These are phyloP conservation scores for Emydomyces testavorans DNA, from an alignment of 2,329 filamentous ascomycete genomes.

Conservation along the genomic window DNA sequence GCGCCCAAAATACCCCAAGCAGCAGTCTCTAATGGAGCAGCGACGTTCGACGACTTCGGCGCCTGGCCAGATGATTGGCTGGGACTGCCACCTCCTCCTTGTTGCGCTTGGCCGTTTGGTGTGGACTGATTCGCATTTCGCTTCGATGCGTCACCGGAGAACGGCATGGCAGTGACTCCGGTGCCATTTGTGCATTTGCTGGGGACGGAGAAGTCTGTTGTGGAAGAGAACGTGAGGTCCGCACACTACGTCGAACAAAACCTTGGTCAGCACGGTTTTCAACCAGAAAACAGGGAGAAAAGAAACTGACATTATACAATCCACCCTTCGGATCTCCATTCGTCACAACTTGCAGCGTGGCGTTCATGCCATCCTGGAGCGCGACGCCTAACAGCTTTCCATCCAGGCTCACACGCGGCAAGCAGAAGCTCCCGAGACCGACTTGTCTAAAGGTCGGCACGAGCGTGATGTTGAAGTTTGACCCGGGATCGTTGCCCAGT, in stretches of 20 bases:
- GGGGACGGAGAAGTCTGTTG: slow-evolving; percentile 36
- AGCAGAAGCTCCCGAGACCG: slow-evolving; percentile 54
- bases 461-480: slow-evolving; percentile 59
- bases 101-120: slow-evolving; percentile 25
- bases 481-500: slow-evolving; percentile 41
- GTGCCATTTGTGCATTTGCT: slow-evolving; percentile 49
- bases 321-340: slow-evolving; percentile 47
- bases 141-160: slow-evolving; percentile 28
- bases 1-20: slow-evolving; percentile 30
- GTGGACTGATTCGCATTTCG: slow-evolving; percentile 38
- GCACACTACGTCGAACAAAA: slow-evolving; percentile 45
- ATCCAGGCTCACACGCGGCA: slow-evolving; percentile 43
- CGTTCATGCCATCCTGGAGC: slow-evolving; percentile 50
- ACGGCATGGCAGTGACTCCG: slow-evolving; percentile 40
- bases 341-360: slow-evolving; percentile 58
- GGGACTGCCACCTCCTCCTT: neutral
- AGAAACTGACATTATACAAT: slow-evolving; percentile 53
- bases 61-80: neutral
- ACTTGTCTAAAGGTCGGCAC: slow-evolving; percentile 49
- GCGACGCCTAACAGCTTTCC: slow-evolving; percentile 30
- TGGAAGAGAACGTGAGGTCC: slow-evolving; percentile 55
- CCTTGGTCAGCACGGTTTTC: neutral
- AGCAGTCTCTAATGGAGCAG: slow-evolving; percentile 26
- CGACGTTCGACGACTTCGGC: slow-evolving; percentile 23
- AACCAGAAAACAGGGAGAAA: neutral